Evolutionary conservation across 352 stramenopile genomes (phyloP).

Genomic region (Poterioochromonas sp.): DNA sequence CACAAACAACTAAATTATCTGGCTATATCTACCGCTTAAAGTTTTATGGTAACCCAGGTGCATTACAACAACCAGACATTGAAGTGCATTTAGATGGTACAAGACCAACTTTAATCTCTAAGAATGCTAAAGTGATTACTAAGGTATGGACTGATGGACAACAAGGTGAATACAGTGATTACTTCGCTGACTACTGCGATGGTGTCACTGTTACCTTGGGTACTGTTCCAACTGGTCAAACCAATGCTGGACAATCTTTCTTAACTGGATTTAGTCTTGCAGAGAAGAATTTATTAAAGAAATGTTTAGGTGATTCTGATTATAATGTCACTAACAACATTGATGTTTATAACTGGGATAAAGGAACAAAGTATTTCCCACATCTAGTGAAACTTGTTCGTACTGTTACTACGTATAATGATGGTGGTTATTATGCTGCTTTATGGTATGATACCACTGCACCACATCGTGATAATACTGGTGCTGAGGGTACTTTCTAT

Average conservation of each 20-base stretch:
- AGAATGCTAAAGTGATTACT: slow-evolving; percentile 10
- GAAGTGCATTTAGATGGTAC: slow-evolving; percentile 31
- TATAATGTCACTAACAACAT: slow-evolving; percentile 53
- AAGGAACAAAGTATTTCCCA: slow-evolving; percentile 46
- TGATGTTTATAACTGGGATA: slow-evolving; percentile 57
- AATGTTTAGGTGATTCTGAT: slow-evolving; percentile 54
- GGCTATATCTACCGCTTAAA: slow-evolving; percentile 30
- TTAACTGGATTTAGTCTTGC: slow-evolving; percentile 37
- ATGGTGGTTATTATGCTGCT: slow-evolving; percentile 33
- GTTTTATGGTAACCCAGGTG: slow-evolving; percentile 28
- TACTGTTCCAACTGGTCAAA: neutral
- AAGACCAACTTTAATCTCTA: neutral
- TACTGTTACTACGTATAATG: slow-evolving; percentile 14
- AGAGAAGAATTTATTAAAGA: slow-evolving; percentile 52
- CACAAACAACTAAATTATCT: neutral
- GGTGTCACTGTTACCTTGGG: slow-evolving; percentile 27
- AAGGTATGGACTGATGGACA: slow-evolving; percentile 32
- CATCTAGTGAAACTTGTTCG: slow-evolving; percentile 47
- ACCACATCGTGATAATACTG: neutral
- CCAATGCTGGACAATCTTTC: neutral
- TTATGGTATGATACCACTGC: slow-evolving; percentile 24
- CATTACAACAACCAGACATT: slow-evolving; percentile 4
- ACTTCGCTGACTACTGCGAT: slow-evolving; percentile 33
- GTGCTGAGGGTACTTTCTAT: neutral
- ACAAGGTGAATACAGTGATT: slow-evolving; percentile 30